Evolutionary conservation across 768 basidiomycete species (phyloP), one percentile per base, ranked within the genome.

Genomic region (Symmetrospora coprosmae): DNA sequence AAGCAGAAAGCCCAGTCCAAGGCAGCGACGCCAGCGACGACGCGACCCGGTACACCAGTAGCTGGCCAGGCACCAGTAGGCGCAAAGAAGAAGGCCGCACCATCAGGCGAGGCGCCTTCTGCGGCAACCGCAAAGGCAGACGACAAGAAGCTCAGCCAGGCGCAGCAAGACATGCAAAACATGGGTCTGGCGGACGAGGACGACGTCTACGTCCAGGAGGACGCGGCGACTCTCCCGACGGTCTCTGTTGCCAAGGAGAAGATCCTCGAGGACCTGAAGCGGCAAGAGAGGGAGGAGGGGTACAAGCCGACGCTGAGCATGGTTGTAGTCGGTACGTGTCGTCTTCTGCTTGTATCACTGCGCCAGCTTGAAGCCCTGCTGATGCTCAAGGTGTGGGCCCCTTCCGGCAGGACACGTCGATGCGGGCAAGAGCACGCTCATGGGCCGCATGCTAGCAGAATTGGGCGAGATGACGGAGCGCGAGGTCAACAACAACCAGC

Each of bases 361-460:
- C 13, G n/a, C 16, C n/a, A 0, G 19, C 4, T 41, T 51, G n/a
- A 47, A 25, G n/a, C n/a, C n/a, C n/a, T n/a, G n/a, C n/a, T n/a
- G 23, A 31, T 9, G 16, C 21, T n/a, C 28, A 31, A 39, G 35
- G 37, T 63, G 25, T 33, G 2, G 28, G 19, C 46, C 19, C 23
- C 19, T 46, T 11, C 1, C 21, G 14, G 6, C 66, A 96, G 92
- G 94, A 37, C 94, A 99, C 69, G 94, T 99, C 63, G 94, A 99
- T 74, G 94, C 94, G 17, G 94, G 94, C 25, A 99, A 99, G 73
- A 94, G 90, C 4, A 99, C 94, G 1, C 74, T 99, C 27, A 96
- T 97, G 88, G 94, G 94, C 1, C 78, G 92, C 56, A 68, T 99
- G 61, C 69, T 97, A 50, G 96, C 96, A 71, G 94, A 97, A 64